These are phyloP conservation scores for Nannizziopsis barbatae DNA, from an alignment of 2,329 filamentous ascomycete genomes.

Conservation along the genomic window DNA sequence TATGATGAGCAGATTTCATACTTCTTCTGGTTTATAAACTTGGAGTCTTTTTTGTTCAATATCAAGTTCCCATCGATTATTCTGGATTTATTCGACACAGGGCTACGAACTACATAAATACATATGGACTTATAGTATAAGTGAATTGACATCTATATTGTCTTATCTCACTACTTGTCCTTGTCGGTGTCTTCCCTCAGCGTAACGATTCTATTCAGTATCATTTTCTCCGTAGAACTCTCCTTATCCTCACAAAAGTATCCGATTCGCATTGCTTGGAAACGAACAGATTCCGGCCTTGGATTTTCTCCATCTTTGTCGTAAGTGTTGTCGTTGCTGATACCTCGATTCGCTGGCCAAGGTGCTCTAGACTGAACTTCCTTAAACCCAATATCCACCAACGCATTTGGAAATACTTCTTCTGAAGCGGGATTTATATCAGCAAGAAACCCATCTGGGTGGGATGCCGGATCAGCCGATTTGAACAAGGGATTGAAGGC, in stretches of 20 bases:
- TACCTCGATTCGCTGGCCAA: slow-evolving; percentile 52
- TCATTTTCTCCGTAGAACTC: slow-evolving; percentile 63
- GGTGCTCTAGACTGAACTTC: slow-evolving; percentile 63
- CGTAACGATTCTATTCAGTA: slow-evolving; percentile 83
- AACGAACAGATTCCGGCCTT: slow-evolving; percentile 65
- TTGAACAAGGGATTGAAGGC: slow-evolving; percentile 78
- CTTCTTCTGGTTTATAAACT: background rate
- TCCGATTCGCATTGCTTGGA: slow-evolving; percentile 81
- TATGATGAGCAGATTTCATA: background rate
- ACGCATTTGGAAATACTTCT: slow-evolving; percentile 61
- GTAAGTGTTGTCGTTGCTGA: background rate
- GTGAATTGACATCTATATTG: too few species aligned
- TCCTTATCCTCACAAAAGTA: slow-evolving; percentile 75
- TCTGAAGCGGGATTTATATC: slow-evolving; percentile 80
- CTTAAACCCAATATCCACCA: slow-evolving; percentile 73
- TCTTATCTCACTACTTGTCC: background rate
- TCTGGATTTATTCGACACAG: too few species aligned
- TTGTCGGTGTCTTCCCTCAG: slow-evolving; percentile 63
- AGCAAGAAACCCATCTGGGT: slow-evolving; percentile 67
- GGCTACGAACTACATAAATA: too few species aligned
- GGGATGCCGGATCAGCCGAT: slow-evolving; percentile 66
- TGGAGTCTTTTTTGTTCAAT: too few species aligned
- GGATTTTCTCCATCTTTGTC: background rate
- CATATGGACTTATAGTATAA: too few species aligned
- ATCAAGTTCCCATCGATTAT: too few species aligned